Percentiles rank a stretch among this genome's conserved stretches.
phyloP scores from a whole-genome alignment of 768 basidiomycete species.

The Cubamyces sp. region DNA sequence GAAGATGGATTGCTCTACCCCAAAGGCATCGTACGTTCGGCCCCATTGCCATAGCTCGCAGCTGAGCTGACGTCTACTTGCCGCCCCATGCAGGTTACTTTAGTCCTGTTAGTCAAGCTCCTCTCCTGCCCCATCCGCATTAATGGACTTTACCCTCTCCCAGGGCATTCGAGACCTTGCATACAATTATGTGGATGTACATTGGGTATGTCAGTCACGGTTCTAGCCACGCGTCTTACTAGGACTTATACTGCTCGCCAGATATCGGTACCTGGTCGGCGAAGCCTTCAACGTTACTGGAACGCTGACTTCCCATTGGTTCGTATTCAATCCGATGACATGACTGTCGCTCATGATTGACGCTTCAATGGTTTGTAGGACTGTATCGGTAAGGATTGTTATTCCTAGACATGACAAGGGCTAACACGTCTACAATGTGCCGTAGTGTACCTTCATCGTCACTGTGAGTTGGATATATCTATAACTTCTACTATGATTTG shows the following conservation, averaged over 20 bases:
- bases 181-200: constrained; percentile 5
- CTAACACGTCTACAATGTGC: background rate
- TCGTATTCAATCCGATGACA: background rate
- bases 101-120: too few relatives aligned
- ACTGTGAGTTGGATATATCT: background rate
- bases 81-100: too few relatives aligned
- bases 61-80: background rate
- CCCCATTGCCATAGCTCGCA: background rate
- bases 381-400: background rate
- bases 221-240: background rate
- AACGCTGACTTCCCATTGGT: background rate
- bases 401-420: background rate
- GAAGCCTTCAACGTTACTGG: constrained; percentile 1
- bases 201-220: background rate
- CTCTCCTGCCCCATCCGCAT: background rate
- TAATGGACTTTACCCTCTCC: too few relatives aligned
- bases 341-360: background rate
- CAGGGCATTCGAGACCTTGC: background rate
- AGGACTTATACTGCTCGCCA: background rate
- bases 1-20: background rate
- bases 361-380: background rate
- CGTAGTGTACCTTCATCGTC: background rate
- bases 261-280: constrained; percentile 1
- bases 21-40: background rate
- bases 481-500: background rate